phyloP scores from a whole-genome alignment of 352 stramenopile species.

The Globisporangium ultimum region DNA sequence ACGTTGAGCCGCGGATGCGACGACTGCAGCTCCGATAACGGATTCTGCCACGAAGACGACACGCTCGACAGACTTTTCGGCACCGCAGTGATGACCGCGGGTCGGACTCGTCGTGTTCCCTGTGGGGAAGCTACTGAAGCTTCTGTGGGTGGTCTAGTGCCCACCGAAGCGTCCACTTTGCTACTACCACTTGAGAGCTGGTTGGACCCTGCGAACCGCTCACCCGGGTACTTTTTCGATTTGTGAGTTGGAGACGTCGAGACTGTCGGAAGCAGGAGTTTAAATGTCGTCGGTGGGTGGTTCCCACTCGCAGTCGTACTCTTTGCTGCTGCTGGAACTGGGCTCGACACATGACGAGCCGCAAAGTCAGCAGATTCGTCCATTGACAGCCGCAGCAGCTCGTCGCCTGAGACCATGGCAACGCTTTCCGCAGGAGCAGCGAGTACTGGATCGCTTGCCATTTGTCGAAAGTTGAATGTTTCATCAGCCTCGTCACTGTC shows the following conservation, averaged over 20 bases:
- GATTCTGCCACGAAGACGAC: constrained; percentile 25
- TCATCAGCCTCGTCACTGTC: constrained; percentile 6
- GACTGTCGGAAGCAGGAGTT: constrained; percentile 23
- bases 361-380: constrained; percentile 24
- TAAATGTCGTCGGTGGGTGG: constrained; percentile 25
- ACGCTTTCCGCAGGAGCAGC: not conserved
- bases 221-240: not conserved
- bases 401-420: constrained; percentile 13
- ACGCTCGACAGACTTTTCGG: constrained; percentile 1
- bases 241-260: constrained; percentile 16
- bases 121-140: not conserved
- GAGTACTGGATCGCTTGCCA: not conserved
- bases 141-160: not conserved
- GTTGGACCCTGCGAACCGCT: not conserved
- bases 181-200: not conserved
- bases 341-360: not conserved
- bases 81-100: constrained; percentile 9
- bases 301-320: not conserved
- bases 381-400: constrained; percentile 30
- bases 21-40: constrained; percentile 35
- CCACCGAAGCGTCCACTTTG: not conserved
- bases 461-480: constrained; percentile 10
- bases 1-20: constrained; percentile 35
- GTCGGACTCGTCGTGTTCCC: not conserved
- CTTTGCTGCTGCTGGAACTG: not conserved